A percentile compares a stretch with the other conserved stretches of the same genome.
Conservation (phyloP, 2,329 filamentous ascomycete species). For the Coleophoma cylindrospora region DNA sequence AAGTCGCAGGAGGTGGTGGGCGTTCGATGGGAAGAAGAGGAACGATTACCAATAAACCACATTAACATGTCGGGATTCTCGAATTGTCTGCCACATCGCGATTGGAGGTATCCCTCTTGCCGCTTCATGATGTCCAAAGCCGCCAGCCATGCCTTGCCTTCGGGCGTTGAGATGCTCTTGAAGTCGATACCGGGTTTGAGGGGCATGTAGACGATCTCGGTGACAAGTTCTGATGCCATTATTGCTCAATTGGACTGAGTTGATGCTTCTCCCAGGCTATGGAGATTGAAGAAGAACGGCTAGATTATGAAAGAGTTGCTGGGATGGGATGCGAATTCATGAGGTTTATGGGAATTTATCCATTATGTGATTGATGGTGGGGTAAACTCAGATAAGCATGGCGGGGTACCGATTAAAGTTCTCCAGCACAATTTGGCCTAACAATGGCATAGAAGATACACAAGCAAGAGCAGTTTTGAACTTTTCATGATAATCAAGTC, state of each 20-base stretch:
- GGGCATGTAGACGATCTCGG: slow-evolving; percentile 32
- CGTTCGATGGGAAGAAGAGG: too few relatives aligned
- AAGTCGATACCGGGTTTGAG: slow-evolving; percentile 26
- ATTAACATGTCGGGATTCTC: slow-evolving; percentile 31
- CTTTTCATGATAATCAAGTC: too few relatives aligned
- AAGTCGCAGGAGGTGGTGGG: too few relatives aligned
- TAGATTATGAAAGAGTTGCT: not conserved
- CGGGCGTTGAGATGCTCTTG: slow-evolving; percentile 8
- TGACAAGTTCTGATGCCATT: slow-evolving; percentile 5
- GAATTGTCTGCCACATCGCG: slow-evolving; percentile 30
- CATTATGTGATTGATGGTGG: too few relatives aligned
- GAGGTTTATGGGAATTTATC: too few relatives aligned
- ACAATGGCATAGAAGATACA: too few relatives aligned
- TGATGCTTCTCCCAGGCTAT: not conserved
- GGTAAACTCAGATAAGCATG: too few relatives aligned
- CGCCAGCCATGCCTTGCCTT: slow-evolving; percentile 24
- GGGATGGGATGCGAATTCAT: not conserved
- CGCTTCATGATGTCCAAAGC: slow-evolving; percentile 26
- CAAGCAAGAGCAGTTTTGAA: too few relatives aligned
- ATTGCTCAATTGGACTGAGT: not conserved
- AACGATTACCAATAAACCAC: slow-evolving; percentile 30
- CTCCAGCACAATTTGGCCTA: too few relatives aligned
- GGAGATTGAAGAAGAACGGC: not conserved
- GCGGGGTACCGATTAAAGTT: too few relatives aligned
- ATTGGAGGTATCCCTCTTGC: slow-evolving; percentile 27